Conservation (phyloP, 257 asterid species). For the Eucommia ulmoides region DNA sequence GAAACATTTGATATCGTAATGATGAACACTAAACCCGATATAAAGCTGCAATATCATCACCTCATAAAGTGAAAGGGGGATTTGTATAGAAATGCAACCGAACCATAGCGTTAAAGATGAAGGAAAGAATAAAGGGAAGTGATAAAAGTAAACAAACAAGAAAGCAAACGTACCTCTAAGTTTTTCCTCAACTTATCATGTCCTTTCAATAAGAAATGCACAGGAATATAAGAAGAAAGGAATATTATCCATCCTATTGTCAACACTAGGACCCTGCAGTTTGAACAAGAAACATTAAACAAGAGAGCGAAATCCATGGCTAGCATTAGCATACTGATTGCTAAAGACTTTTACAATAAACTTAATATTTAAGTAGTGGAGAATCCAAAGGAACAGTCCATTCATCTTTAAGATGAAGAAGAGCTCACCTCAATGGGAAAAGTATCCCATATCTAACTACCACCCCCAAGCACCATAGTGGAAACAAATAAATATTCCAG, state of each 20-base stretch:
- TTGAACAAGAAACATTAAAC: conserved; percentile 17
- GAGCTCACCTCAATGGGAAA: conserved; percentile 69
- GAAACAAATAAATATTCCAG: conserved; percentile 87
- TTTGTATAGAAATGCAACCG: no score
- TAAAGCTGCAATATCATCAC: no score
- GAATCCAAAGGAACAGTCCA: conserved; percentile 6
- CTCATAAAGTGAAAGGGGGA: no score
- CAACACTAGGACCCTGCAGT: conserved; percentile 77
- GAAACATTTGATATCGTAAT: no score
- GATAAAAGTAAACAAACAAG: no score
- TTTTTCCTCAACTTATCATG: conserved; percentile 70
- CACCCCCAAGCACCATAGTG: conserved; percentile 95
- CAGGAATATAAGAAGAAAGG: conserved; percentile 90
- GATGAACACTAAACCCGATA: no score
- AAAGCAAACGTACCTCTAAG: conserved; percentile 54
- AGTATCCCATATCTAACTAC: conserved; percentile 77
- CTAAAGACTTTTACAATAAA: not conserved
- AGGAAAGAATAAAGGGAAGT: no score
- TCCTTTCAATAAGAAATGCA: conserved; percentile 81
- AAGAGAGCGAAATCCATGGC: conserved; percentile 8
- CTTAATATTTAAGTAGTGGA: no score
- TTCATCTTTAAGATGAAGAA: conserved; percentile 4
- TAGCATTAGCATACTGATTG: conserved; percentile 4
- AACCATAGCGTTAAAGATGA: no score
- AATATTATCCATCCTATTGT: conserved; percentile 90